Conservation (phyloP, 1,284 basidiomycete genomes). For the Peniophora sp. region DNA sequence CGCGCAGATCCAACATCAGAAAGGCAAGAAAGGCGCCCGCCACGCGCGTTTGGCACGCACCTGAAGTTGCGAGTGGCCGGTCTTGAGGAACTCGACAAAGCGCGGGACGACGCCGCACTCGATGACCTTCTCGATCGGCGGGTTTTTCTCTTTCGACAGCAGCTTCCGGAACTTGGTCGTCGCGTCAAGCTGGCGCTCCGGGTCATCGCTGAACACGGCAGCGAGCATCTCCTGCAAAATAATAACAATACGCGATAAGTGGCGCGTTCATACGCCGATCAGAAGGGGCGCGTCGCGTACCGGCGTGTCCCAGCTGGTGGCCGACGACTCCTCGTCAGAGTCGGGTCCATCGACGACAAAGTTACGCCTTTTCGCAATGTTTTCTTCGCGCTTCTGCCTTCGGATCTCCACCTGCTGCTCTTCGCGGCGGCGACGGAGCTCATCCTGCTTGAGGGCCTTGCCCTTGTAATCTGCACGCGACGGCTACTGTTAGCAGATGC, state of each 20-base stretch:
- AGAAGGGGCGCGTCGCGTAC: slow-evolving; percentile 35
- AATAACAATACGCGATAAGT: slow-evolving; percentile 30
- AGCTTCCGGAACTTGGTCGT: slow-evolving; percentile 97
- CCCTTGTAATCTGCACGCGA: slow-evolving; percentile 53
- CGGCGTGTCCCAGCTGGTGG: slow-evolving; percentile 68
- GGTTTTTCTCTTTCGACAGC: slow-evolving; percentile 99
- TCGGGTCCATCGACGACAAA: slow-evolving; percentile 72
- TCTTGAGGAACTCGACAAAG: slow-evolving; percentile 92
- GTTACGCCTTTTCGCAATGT: slow-evolving; percentile 93
- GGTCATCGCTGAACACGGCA: slow-evolving; percentile 89
- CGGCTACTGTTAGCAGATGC: slow-evolving; percentile 20
- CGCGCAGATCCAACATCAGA: slow-evolving; percentile 3
- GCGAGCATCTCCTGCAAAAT: slow-evolving; percentile 88
- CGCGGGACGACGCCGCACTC: slow-evolving; percentile 96
- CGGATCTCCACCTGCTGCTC: slow-evolving; percentile 98
- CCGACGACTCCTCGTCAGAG: slow-evolving; percentile 79
- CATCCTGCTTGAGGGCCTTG: slow-evolving; percentile 81
- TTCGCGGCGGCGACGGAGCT: slow-evolving; percentile 88
- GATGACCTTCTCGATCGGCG: slow-evolving; percentile 99
- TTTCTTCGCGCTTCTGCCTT: slow-evolving; percentile 93
- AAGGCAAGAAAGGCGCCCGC: slow-evolving; percentile 15
- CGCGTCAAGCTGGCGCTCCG: slow-evolving; percentile 89
- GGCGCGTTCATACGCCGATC: slow-evolving; percentile 8
- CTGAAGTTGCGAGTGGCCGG: slow-evolving; percentile 91
- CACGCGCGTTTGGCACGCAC: slow-evolving; percentile 27